Percentiles rank a stretch among this genome's conserved stretches.
Evolutionary conservation across 1,139 yeast species (phyloP).

Genomic region (Yamadazyma atlantica): DNA sequence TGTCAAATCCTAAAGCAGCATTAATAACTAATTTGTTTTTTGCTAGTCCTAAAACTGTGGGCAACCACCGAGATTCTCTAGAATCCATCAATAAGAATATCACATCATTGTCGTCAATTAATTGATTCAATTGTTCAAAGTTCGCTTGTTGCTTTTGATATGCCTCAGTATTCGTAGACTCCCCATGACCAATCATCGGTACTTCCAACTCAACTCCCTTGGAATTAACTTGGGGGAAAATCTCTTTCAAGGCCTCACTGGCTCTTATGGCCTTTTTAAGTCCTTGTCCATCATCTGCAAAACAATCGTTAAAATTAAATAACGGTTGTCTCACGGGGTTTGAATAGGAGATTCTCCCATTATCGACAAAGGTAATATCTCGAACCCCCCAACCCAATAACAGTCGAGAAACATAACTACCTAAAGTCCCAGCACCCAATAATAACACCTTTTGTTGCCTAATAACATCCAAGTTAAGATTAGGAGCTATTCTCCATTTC

Average conservation of each 20-base stretch:
- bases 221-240: slow-evolving; percentile 76
- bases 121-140: slow-evolving; percentile 48
- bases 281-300: slow-evolving; percentile 55
- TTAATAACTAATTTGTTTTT: slow-evolving; percentile 73
- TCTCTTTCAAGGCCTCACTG: slow-evolving; percentile 64
- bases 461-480: slow-evolving; percentile 64
- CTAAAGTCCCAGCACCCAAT: slow-evolving; percentile 96
- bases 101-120: slow-evolving; percentile 72
- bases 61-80: slow-evolving; percentile 94
- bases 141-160: slow-evolving; percentile 40
- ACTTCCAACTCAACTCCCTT: slow-evolving; percentile 67
- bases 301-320: slow-evolving; percentile 73
- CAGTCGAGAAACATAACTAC: slow-evolving; percentile 85
- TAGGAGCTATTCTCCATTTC: slow-evolving; percentile 96
- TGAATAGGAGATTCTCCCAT: slow-evolving; percentile 82
- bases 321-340: slow-evolving; percentile 95
- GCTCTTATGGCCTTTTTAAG: slow-evolving; percentile 73
- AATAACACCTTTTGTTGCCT: slow-evolving; percentile 63
- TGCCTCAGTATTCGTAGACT: slow-evolving; percentile 55
- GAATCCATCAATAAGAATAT: slow-evolving; percentile 87
- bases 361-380: slow-evolving; percentile 83
- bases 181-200: slow-evolving; percentile 89
- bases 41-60: slow-evolving; percentile 75
- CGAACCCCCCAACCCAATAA: slow-evolving; percentile 93
- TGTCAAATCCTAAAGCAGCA: slow-evolving; percentile 94